Conservation (phyloP, 345 rosid genomes). For the Noccaea bulbosa region DNA sequence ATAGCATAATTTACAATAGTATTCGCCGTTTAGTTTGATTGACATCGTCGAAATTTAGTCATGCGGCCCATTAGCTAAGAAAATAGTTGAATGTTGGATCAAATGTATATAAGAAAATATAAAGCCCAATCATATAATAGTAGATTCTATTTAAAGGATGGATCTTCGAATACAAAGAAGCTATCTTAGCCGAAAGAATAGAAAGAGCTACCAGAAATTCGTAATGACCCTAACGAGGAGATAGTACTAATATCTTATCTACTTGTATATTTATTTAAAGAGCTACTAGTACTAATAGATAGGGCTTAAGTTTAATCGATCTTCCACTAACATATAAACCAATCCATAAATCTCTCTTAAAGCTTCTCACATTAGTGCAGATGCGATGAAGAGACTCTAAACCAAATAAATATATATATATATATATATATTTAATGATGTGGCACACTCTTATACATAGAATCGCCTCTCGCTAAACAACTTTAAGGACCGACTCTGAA, state of each 20-base stretch:
- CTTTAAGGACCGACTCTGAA: too few species aligned
- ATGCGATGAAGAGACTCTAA: too few species aligned
- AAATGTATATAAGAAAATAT: background rate
- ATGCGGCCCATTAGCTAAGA: background rate
- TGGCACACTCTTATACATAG: too few species aligned
- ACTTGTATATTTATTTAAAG: too few species aligned
- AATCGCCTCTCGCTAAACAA: too few species aligned
- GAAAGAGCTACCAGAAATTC: background rate
- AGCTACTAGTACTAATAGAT: too few species aligned
- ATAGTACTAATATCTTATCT: background rate
- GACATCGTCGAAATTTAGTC: too few species aligned
- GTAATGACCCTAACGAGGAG: background rate
- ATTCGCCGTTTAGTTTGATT: too few species aligned
- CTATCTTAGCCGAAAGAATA: background rate
- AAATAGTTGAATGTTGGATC: background rate
- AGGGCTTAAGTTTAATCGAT: background rate
- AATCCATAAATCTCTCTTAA: background rate
- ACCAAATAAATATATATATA: too few species aligned
- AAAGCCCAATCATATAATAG: conserved; percentile 9
- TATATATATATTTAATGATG: too few species aligned
- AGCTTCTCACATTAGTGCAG: too few species aligned
- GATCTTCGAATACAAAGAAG: background rate
- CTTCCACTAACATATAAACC: conserved; percentile 21
- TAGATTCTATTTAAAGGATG: background rate
- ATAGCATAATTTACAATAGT: too few species aligned